Evolutionary conservation across 2,329 filamentous ascomycete genomes (phyloP), one percentile per base, ranked within the genome.

Genomic region (Alternaria hordeiaustralica): DNA sequence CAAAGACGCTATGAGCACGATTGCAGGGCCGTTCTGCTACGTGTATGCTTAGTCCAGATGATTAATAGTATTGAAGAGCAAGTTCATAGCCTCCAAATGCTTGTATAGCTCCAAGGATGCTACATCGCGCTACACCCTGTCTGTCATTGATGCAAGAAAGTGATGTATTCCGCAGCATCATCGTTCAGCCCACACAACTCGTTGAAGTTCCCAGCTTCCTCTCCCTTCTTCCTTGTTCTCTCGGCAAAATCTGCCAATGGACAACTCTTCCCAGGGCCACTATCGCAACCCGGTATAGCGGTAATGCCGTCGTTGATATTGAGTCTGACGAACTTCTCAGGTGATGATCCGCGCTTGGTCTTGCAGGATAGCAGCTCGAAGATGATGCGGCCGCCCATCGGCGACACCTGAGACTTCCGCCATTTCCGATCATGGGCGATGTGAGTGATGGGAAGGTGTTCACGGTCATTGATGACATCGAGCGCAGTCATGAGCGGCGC

Each of bases 291-390:
- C 4, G 83, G 81, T 4, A 88, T 69, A 3, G 82, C 80, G 2
- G 86, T 82, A 26, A 87, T 83, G 9, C 83, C 85, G 68, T 89
- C 87, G 68, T 89, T 89, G 71, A 89, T 82, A 49, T 86, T 86
- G 61, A 88, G 71, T 18, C 87, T 82, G 21, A 89, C 78, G 64
- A 81, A 87, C 5, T 70, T 71, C 4, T 36, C 56, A 8, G 25
- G 30, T 20, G 15, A 12, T 21, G 23, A 21, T 51, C n/a, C 26
- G 15, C 1, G 6, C 7, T 46, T 53, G 4, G 47, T 64, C 11
- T 61, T 55, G 30, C 72, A 88, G 9, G 76, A 75, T 23, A 88
- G 75, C 11, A 87, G 78, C 69, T 89, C 87, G 60, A 89, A 79
- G 45, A 86, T 82, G 45, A 87, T 76, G 21, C 86, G 81, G 7